Base-by-base conservation (phyloP, 2,329 filamentous ascomycete species). In the Sordariomycetes sp. region DNA sequence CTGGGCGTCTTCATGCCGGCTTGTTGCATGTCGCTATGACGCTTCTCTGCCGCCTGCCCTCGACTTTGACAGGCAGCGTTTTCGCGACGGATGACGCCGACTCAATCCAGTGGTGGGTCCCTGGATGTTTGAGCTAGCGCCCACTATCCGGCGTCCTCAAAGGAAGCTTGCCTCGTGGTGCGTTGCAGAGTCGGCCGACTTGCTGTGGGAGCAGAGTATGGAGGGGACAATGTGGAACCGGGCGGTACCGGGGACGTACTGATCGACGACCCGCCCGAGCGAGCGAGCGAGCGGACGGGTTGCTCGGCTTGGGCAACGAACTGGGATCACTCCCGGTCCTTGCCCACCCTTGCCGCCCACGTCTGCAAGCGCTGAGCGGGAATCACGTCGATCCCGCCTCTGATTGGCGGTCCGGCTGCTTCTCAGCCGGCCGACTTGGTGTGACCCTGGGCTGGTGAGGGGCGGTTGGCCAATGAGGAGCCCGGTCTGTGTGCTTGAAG, bases 341-440 rank as follows among this genome's bases (percentile, higher is more conserved):
- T n/a, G 16, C 18, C 25, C 25, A 37, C 40, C 35, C 34, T 57
- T 58, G 55, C 55, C 55, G 55, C 55, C 55, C 55, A 37, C n/a
- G 37, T 24, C 46, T 58, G 55, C 55, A 58, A 48, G 55, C 55
- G 55, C 25, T 18, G 20, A 18, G 48, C 55, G 55, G 55, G 55
- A 53, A 58, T 58, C 55, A 58, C 55, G 55, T 53, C 55, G 55
- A 11, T 53, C 5, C 34, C 10, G 32, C 12, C 28, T 11, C 7
- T 53, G 32, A 58, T 58, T 58, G 55, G 55, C 28, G 32, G 10
- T 10, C n/a, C 12, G 12, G 18, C 28, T 18, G 20, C 20, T 18
- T 40, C 20, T 11, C 24, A 43, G 46, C 55, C 52, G 55, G 48
- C n/a, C 32, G 55, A 35, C 11, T 40, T 58, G 25, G 50, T 52